A percentile compares a stretch with the other conserved stretches of the same genome.
phyloP scores from a whole-genome alignment of 225 moss, liverwort and hornwort genomes.

The Takakia lepidozioides region DNA sequence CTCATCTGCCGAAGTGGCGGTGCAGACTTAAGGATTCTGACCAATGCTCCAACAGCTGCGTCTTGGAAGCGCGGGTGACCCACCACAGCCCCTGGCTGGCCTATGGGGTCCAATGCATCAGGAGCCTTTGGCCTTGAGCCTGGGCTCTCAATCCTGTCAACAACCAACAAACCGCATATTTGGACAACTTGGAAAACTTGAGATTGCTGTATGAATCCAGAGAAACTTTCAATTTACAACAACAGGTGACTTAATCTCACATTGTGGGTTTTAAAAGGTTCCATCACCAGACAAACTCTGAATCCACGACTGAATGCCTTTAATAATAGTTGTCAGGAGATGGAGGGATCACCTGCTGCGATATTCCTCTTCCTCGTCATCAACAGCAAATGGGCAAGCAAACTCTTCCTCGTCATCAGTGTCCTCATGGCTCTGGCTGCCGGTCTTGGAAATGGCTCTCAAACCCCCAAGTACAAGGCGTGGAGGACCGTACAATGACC shows the following conservation, averaged over 20 bases:
- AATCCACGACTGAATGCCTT: too few relatives aligned
- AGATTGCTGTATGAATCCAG: too few relatives aligned
- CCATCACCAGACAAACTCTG: too few relatives aligned
- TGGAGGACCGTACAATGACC: constrained; percentile 71
- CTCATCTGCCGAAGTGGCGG: constrained; percentile 70
- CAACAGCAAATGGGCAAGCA: constrained; percentile 79
- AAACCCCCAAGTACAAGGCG: constrained; percentile 53
- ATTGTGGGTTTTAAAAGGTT: too few relatives aligned
- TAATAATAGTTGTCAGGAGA: too few relatives aligned
- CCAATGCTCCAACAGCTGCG: constrained; percentile 81
- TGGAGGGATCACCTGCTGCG: constrained; percentile 75
- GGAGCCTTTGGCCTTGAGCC: constrained; percentile 29
- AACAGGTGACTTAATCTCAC: too few relatives aligned
- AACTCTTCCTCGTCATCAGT: constrained; percentile 69
- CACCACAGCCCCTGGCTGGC: constrained; percentile 34
- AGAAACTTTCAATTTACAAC: too few relatives aligned
- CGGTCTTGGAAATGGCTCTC: constrained; percentile 40
- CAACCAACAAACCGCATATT: neutral
- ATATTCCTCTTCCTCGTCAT: constrained; percentile 76
- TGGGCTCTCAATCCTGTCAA: constrained; percentile 76
- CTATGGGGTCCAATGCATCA: constrained; percentile 61
- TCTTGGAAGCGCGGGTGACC: constrained; percentile 43
- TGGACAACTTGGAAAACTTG: too few relatives aligned
- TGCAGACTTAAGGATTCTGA: constrained; percentile 70
- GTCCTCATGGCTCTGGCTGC: constrained; percentile 40